Conservation (phyloP, 2,329 filamentous ascomycete species). For the Venturia nashicola region DNA sequence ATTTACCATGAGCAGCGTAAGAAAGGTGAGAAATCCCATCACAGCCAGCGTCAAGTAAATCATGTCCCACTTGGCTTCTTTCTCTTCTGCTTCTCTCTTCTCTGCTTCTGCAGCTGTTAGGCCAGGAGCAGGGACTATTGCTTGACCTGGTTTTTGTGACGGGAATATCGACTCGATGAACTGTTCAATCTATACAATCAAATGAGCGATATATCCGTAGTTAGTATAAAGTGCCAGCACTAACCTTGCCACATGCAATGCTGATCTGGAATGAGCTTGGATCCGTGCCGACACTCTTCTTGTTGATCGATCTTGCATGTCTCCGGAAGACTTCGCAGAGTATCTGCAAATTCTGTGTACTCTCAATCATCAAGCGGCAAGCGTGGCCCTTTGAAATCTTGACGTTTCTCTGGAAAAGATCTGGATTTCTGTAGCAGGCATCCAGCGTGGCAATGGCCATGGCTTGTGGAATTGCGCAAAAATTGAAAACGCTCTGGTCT, state of each 20-base stretch:
- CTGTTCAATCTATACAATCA: slow-evolving; percentile 60
- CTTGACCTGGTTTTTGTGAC: slow-evolving; percentile 56
- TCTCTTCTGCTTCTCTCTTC: slow-evolving; percentile 38
- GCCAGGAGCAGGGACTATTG: slow-evolving; percentile 12
- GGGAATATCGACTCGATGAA: slow-evolving; percentile 94
- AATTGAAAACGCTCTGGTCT: slow-evolving; percentile 98
- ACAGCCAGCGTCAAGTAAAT: slow-evolving; percentile 55
- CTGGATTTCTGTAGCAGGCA: slow-evolving; percentile 80
- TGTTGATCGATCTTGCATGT: slow-evolving; percentile 71
- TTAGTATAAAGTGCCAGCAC: neutral
- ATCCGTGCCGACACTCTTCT: slow-evolving; percentile 88
- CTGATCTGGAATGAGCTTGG: slow-evolving; percentile 90
- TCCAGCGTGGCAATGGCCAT: slow-evolving; percentile 98
- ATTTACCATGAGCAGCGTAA: slow-evolving; percentile 71
- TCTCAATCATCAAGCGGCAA: slow-evolving; percentile 82
- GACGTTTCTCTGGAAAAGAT: slow-evolving; percentile 74
- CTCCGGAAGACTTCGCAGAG: slow-evolving; percentile 72
- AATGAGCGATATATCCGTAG: neutral
- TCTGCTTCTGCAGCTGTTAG: slow-evolving; percentile 43
- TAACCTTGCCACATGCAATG: slow-evolving; percentile 72
- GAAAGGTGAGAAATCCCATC: slow-evolving; percentile 53
- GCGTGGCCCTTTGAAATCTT: slow-evolving; percentile 96
- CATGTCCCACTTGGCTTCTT: slow-evolving; percentile 36
- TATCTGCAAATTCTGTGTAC: slow-evolving; percentile 75
- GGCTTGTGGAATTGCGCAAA: slow-evolving; percentile 87